phyloP scores from a whole-genome alignment of 768 basidiomycete species.

The Phaffia australis region DNA sequence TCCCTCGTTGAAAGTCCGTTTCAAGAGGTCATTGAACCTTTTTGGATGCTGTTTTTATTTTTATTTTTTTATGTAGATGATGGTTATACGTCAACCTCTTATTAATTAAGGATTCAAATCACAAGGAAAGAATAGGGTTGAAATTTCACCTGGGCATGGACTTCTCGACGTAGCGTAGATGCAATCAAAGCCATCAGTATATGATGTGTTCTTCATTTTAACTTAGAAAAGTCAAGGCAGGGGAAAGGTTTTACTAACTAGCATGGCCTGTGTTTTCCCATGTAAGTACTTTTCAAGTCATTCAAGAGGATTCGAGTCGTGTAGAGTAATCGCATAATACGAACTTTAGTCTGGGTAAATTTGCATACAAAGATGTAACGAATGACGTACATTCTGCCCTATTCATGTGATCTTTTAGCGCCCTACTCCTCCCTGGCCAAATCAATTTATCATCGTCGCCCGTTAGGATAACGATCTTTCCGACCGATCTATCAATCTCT shows the following conservation, averaged over 20 bases:
- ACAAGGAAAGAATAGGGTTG: not conserved
- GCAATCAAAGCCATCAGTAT: not conserved
- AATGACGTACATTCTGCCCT: constrained; percentile 29
- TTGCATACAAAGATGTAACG: too few relatives aligned
- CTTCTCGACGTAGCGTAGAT: not conserved
- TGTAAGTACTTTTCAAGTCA: constrained; percentile 49
- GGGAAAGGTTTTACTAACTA: not conserved
- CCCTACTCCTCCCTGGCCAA: not conserved
- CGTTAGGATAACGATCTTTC: constrained; percentile 54
- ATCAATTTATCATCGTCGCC: constrained; percentile 54
- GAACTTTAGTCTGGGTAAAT: not conserved
- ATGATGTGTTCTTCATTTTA: not conserved
- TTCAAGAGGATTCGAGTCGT: constrained; percentile 32
- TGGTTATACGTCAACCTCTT: not conserved
- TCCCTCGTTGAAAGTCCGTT: constrained; percentile 51
- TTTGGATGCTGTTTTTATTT: constrained; percentile 9
- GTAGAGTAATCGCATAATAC: too few relatives aligned
- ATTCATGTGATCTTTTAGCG: constrained; percentile 37
- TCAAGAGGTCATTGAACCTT: constrained; percentile 41
- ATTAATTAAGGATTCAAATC: not conserved
- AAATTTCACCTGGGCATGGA: not conserved
- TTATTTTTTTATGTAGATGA: not conserved
- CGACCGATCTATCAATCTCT: constrained; percentile 47
- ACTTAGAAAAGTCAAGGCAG: not conserved
- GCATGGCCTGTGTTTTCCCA: constrained; percentile 60